These are phyloP conservation scores for Paramecium tetraurelia DNA, from an alignment of 73 alveolate genomes.

Conservation along the genomic window DNA sequence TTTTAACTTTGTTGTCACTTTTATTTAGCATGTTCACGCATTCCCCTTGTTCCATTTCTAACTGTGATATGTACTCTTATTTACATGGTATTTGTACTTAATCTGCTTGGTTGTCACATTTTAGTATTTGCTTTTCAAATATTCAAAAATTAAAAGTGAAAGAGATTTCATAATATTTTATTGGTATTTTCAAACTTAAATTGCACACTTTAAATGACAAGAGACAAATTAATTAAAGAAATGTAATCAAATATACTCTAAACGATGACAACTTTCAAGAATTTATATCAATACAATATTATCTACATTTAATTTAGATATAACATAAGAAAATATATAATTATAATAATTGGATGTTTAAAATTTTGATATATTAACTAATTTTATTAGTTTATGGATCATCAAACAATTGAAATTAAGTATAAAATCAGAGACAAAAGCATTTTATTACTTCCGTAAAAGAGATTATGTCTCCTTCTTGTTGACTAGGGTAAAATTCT, in stretches of 20 bases:
- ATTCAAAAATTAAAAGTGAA: background rate
- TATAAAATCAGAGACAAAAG: too few relatives aligned
- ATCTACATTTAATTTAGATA: too few relatives aligned
- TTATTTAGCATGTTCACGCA: background rate
- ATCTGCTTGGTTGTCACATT: background rate
- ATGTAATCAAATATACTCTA: background rate
- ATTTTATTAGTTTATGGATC: too few relatives aligned
- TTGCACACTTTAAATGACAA: background rate
- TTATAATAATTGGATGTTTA: too few relatives aligned
- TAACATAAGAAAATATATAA: too few relatives aligned
- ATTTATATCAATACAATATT: too few relatives aligned
- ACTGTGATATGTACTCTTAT: background rate
- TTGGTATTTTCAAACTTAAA: background rate
- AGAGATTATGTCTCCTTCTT: too few relatives aligned
- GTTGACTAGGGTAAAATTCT: too few relatives aligned
- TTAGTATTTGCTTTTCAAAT: background rate
- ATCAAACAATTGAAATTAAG: too few relatives aligned
- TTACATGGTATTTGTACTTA: constrained; percentile 11
- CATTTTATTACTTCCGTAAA: too few relatives aligned
- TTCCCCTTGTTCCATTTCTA: constrained; percentile 1
- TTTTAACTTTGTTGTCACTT: background rate
- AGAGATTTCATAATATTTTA: background rate
- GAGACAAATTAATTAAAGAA: background rate
- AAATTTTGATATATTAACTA: too few relatives aligned
- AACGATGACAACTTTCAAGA: background rate